Percentiles rank a stretch among this genome's conserved stretches.
phyloP scores from a whole-genome alignment of 176 grass and related monocot species.

The Aegilops speltoides region DNA sequence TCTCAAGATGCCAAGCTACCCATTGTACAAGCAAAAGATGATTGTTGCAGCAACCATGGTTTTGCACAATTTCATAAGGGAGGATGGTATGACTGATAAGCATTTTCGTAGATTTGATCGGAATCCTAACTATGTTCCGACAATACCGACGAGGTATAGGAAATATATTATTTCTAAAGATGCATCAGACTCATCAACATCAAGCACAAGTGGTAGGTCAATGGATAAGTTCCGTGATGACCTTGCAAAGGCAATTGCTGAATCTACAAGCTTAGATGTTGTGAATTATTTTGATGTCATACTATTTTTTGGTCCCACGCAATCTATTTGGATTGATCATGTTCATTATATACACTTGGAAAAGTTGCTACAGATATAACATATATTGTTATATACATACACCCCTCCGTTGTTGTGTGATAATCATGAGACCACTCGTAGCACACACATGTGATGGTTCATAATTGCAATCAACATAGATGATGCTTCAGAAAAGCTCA shows the following conservation, averaged over 20 bases:
- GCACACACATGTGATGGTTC: too few species aligned
- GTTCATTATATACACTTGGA: neutral
- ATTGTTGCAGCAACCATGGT: neutral
- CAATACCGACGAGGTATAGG: neutral
- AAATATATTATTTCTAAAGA: neutral
- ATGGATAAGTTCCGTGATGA: neutral
- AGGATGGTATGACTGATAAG: neutral
- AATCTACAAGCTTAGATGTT: neutral
- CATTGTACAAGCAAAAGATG: neutral
- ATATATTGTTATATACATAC: neutral
- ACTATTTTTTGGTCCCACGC: neutral
- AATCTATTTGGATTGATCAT: neutral
- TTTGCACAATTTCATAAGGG: neutral
- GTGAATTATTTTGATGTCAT: too few species aligned
- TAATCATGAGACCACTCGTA: too few species aligned
- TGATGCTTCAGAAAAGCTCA: too few species aligned
- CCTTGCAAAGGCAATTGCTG: neutral
- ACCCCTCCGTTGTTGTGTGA: too few species aligned
- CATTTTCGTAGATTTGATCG: neutral
- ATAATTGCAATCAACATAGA: too few species aligned
- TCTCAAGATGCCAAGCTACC: neutral
- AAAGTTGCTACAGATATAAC: too few species aligned
- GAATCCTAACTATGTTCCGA: neutral
- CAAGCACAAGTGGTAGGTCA: neutral
- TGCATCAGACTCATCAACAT: neutral